These are phyloP conservation scores for Petrea volubilis DNA, from an alignment of 257 asterid species.

Conservation along the genomic window DNA sequence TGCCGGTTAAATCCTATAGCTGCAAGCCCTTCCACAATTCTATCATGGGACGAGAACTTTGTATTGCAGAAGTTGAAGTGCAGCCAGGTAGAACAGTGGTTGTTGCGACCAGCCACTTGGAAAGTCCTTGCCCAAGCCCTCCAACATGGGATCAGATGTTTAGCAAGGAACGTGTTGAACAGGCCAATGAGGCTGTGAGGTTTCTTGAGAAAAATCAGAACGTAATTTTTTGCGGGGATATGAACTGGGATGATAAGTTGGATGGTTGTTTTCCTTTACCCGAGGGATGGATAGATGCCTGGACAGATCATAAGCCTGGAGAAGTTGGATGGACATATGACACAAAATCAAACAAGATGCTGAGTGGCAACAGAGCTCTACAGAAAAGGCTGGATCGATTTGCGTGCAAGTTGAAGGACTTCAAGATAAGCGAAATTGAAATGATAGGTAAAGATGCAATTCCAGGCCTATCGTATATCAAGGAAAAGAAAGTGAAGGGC, in stretches of 20 bases:
- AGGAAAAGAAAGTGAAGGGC: slow-evolving; percentile 74
- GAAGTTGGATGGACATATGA: slow-evolving; percentile 90
- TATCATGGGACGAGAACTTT: slow-evolving; percentile 79
- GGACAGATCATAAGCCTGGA: slow-evolving; percentile 69
- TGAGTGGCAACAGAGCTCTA: slow-evolving; percentile 61
- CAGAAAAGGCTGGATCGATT: slow-evolving; percentile 84
- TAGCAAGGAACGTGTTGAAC: slow-evolving; percentile 86
- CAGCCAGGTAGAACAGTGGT: slow-evolving; percentile 43
- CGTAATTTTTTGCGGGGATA: slow-evolving; percentile 88
- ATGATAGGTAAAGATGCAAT: slow-evolving; percentile 92
- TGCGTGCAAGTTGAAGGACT: slow-evolving; percentile 67
- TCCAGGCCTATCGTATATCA: slow-evolving; percentile 50
- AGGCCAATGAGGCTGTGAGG: slow-evolving; percentile 78
- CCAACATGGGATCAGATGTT: slow-evolving; percentile 95
- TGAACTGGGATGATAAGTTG: slow-evolving; percentile 91
- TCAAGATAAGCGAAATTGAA: slow-evolving; percentile 48
- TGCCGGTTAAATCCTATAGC: slow-evolving; percentile 69
- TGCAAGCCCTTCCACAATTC: slow-evolving; percentile 69
- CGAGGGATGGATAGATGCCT: slow-evolving; percentile 86
- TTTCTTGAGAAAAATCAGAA: slow-evolving; percentile 55
- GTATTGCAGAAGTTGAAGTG: slow-evolving; percentile 63
- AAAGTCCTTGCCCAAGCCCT: slow-evolving; percentile 90
- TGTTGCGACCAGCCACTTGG: slow-evolving; percentile 91
- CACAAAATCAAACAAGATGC: slow-evolving; percentile 91
- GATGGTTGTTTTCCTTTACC: slow-evolving; percentile 82